Conservation (phyloP, 2,329 filamentous ascomycete genomes). For the Colletotrichum cordylinicola region DNA sequence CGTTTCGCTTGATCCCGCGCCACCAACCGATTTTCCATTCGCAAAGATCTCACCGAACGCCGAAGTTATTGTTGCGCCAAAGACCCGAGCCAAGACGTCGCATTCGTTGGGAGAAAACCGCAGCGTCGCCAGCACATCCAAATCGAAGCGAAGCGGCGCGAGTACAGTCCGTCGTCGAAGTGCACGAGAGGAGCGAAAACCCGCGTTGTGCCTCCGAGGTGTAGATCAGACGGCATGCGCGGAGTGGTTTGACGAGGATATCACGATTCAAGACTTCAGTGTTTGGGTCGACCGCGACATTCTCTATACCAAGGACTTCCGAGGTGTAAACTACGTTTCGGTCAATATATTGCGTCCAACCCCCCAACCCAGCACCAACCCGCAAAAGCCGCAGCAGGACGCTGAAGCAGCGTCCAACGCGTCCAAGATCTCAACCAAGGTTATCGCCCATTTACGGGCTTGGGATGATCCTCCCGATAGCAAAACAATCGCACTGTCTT, state of each 20-base stretch:
- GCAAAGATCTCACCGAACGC: slow-evolving; percentile 93
- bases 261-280: slow-evolving; percentile 63
- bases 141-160: slow-evolving; percentile 74
- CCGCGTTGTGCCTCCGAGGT: slow-evolving; percentile 79
- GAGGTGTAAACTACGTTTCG: slow-evolving; percentile 77
- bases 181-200: slow-evolving; percentile 68
- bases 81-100: slow-evolving; percentile 76
- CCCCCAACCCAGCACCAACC: not conserved
- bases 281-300: slow-evolving; percentile 88
- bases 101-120: slow-evolving; percentile 74
- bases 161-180: slow-evolving; percentile 69
- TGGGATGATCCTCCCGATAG: slow-evolving; percentile 91
- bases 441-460: slow-evolving; percentile 76
- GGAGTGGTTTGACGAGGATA: slow-evolving; percentile 80
- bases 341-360: slow-evolving; percentile 47
- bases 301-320: slow-evolving; percentile 73
- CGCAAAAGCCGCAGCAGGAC: slow-evolving; percentile 71
- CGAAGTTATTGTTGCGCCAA: slow-evolving; percentile 96
- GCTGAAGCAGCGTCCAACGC: slow-evolving; percentile 62
- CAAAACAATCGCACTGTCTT: slow-evolving; percentile 80
- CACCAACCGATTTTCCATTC: slow-evolving; percentile 74
- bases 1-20: slow-evolving; percentile 79
- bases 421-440: slow-evolving; percentile 64
- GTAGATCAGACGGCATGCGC: slow-evolving; percentile 73
- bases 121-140: slow-evolving; percentile 81